Percentiles rank a stretch among this genome's conserved stretches.
phyloP scores from a whole-genome alignment of 495 filamentous ascomycete species.

The Extremus antarcticus region DNA sequence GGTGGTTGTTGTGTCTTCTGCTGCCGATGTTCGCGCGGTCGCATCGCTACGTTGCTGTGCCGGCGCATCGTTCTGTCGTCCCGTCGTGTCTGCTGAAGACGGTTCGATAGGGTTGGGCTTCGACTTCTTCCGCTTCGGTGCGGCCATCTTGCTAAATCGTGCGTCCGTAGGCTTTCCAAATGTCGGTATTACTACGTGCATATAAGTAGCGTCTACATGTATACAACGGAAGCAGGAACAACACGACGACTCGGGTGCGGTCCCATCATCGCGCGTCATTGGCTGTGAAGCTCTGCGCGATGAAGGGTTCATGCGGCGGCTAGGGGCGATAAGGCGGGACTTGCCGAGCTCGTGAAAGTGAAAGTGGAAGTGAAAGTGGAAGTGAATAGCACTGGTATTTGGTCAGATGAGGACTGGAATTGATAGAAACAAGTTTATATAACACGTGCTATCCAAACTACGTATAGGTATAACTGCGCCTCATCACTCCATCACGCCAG shows the following conservation, averaged over 20 bases:
- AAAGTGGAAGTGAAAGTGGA: too few relatives aligned
- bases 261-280: background rate
- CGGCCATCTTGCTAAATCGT: slow-evolving; percentile 12
- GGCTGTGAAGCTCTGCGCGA: background rate
- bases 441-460: too few relatives aligned
- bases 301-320: background rate
- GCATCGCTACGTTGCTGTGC: background rate
- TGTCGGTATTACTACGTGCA: background rate
- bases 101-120: slow-evolving; percentile 25
- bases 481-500: too few relatives aligned
- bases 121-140: slow-evolving; percentile 28
- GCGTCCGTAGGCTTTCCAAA: background rate
- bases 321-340: background rate
- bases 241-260: too few relatives aligned
- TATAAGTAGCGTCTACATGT: background rate
- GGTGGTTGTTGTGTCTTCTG: background rate
- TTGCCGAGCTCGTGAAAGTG: background rate
- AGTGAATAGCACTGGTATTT: too few relatives aligned
- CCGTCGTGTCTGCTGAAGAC: background rate
- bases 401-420: too few relatives aligned
- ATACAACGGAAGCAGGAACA: background rate
- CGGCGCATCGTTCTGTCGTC: background rate
- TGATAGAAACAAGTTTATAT: too few relatives aligned
- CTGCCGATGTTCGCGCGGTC: background rate
- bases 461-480: too few relatives aligned